Conservation (phyloP, 139 green algal species). For the Chlamydomonas schloesseri region DNA sequence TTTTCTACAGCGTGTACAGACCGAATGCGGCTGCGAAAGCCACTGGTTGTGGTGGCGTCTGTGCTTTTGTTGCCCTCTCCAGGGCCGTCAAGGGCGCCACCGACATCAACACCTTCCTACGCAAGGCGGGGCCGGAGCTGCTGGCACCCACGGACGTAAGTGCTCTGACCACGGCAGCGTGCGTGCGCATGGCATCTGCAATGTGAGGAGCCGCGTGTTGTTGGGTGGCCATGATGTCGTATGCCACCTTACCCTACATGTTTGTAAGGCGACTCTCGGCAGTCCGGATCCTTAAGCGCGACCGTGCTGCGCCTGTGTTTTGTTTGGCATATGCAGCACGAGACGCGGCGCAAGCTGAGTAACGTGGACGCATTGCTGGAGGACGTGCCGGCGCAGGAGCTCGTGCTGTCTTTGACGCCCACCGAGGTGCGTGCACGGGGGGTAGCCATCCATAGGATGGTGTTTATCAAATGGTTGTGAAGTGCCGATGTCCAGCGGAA, state of each 20-base stretch:
- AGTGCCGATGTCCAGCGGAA: no score
- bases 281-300: no score
- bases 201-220: neutral
- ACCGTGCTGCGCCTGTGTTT: no score
- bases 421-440: slow-evolving; percentile 57
- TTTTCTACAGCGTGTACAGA: no score
- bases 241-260: neutral
- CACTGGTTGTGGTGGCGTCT: no score
- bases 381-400: slow-evolving; percentile 47
- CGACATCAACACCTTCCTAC: slow-evolving; percentile 55
- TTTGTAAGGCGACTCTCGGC: no score
- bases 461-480: no score
- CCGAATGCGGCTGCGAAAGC: no score
- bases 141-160: slow-evolving; percentile 34
- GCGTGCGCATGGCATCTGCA: no score
- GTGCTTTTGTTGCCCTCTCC: neutral
- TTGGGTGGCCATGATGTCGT: neutral
- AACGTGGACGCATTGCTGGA: slow-evolving; percentile 50
- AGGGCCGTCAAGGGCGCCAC: slow-evolving; percentile 57
- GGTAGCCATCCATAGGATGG: no score
- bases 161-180: no score
- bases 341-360: slow-evolving; percentile 46
- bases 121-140: slow-evolving; percentile 41
- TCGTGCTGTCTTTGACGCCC: slow-evolving; percentile 56
- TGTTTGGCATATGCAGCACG: slow-evolving; percentile 46